phyloP scores from a whole-genome alignment of 768 basidiomycete species.

The Rhodosporidiobolus odoratus region DNA sequence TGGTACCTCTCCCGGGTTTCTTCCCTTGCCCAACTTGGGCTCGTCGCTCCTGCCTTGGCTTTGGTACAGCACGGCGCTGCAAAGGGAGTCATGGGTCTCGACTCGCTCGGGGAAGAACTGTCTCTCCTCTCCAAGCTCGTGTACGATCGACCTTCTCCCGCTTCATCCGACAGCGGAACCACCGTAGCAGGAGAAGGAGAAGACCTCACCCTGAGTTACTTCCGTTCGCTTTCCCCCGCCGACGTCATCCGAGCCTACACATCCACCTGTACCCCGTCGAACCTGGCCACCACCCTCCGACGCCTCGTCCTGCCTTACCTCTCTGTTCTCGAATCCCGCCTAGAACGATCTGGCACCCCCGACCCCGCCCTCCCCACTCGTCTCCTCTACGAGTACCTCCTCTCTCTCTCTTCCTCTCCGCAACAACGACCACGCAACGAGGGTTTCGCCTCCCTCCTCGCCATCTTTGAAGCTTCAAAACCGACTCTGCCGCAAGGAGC shows the following conservation, averaged over 20 bases:
- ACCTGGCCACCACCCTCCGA: conserved; percentile 63
- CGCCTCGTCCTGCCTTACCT: conserved; percentile 85
- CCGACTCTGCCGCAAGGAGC: conserved; percentile 68
- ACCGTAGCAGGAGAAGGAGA: conserved; percentile 49
- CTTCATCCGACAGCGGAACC: conserved; percentile 48
- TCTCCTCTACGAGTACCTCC: conserved; percentile 34
- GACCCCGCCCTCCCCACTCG: conserved; percentile 54
- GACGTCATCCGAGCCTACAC: conserved; percentile 72
- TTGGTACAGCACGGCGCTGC: conserved; percentile 81
- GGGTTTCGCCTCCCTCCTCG: conserved; percentile 62
- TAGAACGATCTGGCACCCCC: conserved; percentile 73
- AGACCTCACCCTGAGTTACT: conserved; percentile 72
- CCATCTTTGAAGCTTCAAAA: conserved; percentile 85
- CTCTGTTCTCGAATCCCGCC: conserved; percentile 80
- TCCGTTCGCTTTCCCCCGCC: conserved; percentile 63
- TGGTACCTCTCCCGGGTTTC: conserved; percentile 75
- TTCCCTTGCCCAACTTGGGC: conserved; percentile 60
- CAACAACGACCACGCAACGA: conserved; percentile 68
- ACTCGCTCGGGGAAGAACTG: conserved; percentile 84
- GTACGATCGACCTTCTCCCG: conserved; percentile 57
- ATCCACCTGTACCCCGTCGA: conserved; percentile 60
- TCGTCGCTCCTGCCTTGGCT: conserved; percentile 71
- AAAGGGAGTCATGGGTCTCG: conserved; percentile 67
- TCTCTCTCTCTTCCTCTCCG: conserved; percentile 54
- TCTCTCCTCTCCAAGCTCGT: conserved; percentile 77